Evolutionary conservation across 2,329 filamentous ascomycete genomes (phyloP), one percentile per base, ranked within the genome.

Genomic region (Colletotrichum sp.): DNA sequence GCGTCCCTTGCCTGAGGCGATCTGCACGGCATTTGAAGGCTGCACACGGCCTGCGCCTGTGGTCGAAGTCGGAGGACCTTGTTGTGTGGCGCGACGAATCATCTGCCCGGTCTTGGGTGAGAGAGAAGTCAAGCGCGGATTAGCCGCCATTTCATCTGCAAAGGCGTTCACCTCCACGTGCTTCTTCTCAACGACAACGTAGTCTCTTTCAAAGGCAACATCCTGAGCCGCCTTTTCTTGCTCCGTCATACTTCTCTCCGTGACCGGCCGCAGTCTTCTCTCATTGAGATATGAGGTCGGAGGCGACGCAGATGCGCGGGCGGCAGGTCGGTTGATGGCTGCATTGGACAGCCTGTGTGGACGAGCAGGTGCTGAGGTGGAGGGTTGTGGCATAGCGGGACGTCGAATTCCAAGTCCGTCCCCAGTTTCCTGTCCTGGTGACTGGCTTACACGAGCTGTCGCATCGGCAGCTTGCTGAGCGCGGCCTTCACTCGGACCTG

Each of bases 121-220:
- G 7, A 78, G 36, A 34, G 86, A 75, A 78, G 91, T 89, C 26
- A 93, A 85, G 66, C 92, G 92, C 64, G 95, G 94, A 81, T 95
- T 96, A 68, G 96, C 94, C 60, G 95, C 96, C 82, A 99, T 88
- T 85, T 99, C 96, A 84, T 99, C 97, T 26, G 97, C 97, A 81
- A 99, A 94, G 4, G 97, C 97, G 83, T 99, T 99, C 67, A 99
- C 96, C 84, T 99, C 96, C 13, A 99, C 96, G 24, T 96, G 94
- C 78, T 94, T 93, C 87, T 98, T 98, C 86, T 99, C 97, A 15
- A 99, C 95, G 30, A 99, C 90, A 24, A 99, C 96, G 81, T 99
- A 99, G 79, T 99, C 97, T 78, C 96, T 92, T 82, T 98, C 96
- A 80, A 98, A 94, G 2, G 95, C 95, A 65, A 98, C 93, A 78